Evolutionary conservation across 176 grass and related monocot genomes (phyloP), one percentile per base, ranked within the genome.

Genomic region (Triticum monococcum): DNA sequence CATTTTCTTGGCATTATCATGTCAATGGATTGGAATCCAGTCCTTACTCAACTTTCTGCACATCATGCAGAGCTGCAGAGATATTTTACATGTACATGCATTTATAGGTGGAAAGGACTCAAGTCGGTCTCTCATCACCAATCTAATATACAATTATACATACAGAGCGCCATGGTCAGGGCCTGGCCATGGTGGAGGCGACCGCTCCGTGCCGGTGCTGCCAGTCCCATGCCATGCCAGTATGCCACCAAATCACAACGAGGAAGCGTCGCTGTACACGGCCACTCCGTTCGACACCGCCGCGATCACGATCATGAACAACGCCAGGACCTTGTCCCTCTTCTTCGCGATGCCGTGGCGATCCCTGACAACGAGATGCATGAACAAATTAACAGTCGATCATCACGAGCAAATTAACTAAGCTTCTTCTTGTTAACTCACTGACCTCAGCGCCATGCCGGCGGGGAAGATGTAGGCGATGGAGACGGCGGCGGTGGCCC

Each of bases 381-480:
- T 59, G 54, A 59, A 22, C 7, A 59, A 22, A 3, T 59, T 22
- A 59, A 56, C 46, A 11, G 43, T 22, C 28, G 5, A 79, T 59
- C 31, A 31, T 12, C 16, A 5, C 14, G 12, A 24, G 12, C 4
- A 18, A 71, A 56, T 25, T 0, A 82, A 25, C 2, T 7, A 22
- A 59, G 4, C 45, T 52, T 31, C 7, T 54, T 22, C 0, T 52
- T 52, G 50, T 59, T 0, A 22, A 59, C 54, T 22, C 31, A 48
- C 77, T 89, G 69, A 94, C 96, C 90, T 98, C 23, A 98, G 90
- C 60, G 85, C 85, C 74, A 98, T 94, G 4, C 86, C 90, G 2
- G 91, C 96, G 2, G 96, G 93, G 30, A 98, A 95, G 60, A 95
- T 92, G 82, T 94, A 98, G 65, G 87, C 93, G 71, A 98, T 91